A percentile compares a stretch with the other conserved stretches of the same genome.
Conservation (phyloP, 768 basidiomycete species). For the Mycena amicta region DNA sequence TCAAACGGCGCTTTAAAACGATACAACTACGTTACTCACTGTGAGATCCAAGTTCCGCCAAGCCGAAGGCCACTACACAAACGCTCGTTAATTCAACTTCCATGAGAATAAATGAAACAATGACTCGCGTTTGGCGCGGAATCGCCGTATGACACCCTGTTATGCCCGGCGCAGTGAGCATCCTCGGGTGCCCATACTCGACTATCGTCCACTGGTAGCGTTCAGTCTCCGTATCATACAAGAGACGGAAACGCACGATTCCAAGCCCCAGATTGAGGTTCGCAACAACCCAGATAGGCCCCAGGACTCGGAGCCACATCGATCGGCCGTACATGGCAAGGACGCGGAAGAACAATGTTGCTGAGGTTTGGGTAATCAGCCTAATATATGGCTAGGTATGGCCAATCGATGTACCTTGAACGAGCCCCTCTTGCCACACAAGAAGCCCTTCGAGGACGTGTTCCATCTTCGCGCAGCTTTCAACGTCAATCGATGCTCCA, state of each 20-base stretch:
- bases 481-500: neutral
- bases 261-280: conserved; percentile 10
- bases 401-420: conserved; percentile 12
- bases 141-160: conserved; percentile 18
- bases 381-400: too few species aligned
- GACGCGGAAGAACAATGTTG: conserved; percentile 10
- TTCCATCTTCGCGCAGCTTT: conserved; percentile 16
- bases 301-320: conserved; percentile 1
- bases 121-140: conserved; percentile 8
- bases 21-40: neutral
- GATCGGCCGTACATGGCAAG: conserved; percentile 13
- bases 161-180: conserved; percentile 11
- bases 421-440: conserved; percentile 6
- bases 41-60: conserved; percentile 11
- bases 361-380: too few species aligned
- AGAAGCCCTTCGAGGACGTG: conserved; percentile 5
- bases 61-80: neutral
- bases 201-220: conserved; percentile 18
- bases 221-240: neutral
- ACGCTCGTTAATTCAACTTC: neutral
- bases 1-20: neutral
- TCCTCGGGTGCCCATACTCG: conserved; percentile 9
- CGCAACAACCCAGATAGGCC: neutral
- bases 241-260: neutral
- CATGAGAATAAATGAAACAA: neutral